Evolutionary conservation across 208 protist species (phyloP), one percentile per base, ranked within the genome.

Genomic region (Phytomonas serpens): DNA sequence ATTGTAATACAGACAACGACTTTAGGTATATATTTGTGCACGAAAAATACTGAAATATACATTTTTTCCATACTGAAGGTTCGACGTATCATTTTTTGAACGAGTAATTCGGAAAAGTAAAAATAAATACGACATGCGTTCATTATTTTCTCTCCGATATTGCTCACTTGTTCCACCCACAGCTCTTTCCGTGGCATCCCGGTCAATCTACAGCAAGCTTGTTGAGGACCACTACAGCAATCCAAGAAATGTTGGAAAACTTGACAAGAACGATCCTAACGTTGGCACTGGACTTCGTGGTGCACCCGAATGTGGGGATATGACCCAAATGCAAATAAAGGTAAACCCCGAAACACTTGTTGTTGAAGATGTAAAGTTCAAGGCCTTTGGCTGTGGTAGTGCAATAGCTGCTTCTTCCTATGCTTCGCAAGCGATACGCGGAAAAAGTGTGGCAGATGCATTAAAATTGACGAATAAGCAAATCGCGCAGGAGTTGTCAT

Each of bases 321-420:
- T 99, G 74, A 99, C 99, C 77, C 98, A 99, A 81, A 94, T 99
- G 75, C 97, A 99, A 80, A 86, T 99, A 23, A 96, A 97, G 78
- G 86, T 98, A 13, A 96, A 98, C 74, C 89, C 93, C 13, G 86
- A 97, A 36, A 93, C 88, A 14, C 79, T 92, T 31, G 75, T 92
- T 29, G 98, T 99, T 67, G 87, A 92, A 36, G 95, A 99, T 77
- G 97, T 98, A 23, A 92, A 92, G 73, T 99, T 99, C 77, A 99
- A 99, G 85, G 99, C 98, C 0, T 99, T 99, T 82, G 99, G 99
- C 63, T 99, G 99, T 81, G 98, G 98, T 30, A 99, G 98, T 51
- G 99, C 99, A 36, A 99, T 99, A 73, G 98, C 99, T 0, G 90
- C 87, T 29, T 98, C 90, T 9, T 99, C 97, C 0, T 96, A 99